These are phyloP conservation scores for Botrytis squamosa DNA, from an alignment of 2,329 filamentous ascomycete genomes.

Conservation along the genomic window DNA sequence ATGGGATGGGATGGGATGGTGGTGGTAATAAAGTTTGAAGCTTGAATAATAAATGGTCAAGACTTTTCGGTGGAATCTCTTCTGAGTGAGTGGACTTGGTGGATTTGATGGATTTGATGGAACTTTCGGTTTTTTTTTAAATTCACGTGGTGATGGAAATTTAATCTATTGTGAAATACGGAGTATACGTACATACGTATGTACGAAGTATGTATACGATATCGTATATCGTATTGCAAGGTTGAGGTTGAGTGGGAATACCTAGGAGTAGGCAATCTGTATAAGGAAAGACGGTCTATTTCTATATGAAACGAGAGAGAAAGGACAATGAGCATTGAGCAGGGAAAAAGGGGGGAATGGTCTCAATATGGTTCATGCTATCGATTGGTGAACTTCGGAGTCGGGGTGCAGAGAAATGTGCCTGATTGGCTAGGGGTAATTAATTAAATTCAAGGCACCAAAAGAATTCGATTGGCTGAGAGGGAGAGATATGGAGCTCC, in stretches of 20 bases:
- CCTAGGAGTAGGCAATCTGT: not conserved
- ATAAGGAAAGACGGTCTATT: not conserved
- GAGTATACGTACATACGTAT: not conserved
- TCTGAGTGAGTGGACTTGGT: not conserved
- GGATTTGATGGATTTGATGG: not conserved
- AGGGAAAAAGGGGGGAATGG: not conserved
- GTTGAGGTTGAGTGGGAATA: no score
- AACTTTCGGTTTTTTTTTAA: not conserved
- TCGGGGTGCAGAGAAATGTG: no score
- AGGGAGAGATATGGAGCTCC: rapidly evolving
- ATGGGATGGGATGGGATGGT: not conserved
- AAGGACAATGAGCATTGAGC: no score
- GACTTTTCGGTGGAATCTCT: not conserved
- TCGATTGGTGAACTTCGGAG: not conserved
- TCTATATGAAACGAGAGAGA: not conserved
- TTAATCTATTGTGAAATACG: not conserved
- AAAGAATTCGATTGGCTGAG: not conserved
- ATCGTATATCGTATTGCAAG: not conserved
- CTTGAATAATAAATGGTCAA: not conserved
- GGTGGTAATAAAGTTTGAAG: not conserved
- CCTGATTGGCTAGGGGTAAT: no score
- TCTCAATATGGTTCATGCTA: slow-evolving; percentile 2
- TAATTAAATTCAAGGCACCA: not conserved
- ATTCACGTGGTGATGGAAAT: not conserved
- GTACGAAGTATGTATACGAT: not conserved